These are phyloP conservation scores for Brassica cretica DNA, from an alignment of 345 rosid species.

Conservation along the genomic window DNA sequence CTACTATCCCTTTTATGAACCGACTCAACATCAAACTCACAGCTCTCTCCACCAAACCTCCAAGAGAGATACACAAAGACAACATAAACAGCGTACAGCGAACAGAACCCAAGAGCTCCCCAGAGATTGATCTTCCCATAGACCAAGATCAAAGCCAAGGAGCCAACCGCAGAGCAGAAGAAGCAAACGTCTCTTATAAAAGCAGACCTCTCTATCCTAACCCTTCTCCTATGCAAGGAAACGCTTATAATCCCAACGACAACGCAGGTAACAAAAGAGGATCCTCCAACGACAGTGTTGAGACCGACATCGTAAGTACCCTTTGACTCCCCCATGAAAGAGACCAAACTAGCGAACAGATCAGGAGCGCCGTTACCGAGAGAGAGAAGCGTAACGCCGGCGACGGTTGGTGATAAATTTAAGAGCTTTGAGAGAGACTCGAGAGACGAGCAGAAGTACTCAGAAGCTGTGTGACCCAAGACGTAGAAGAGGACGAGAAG, in stretches of 20 bases:
- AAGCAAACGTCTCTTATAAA: slow-evolving; percentile 76
- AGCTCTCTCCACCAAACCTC: slow-evolving; percentile 31
- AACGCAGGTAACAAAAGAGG: slow-evolving; percentile 69
- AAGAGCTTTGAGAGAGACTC: slow-evolving; percentile 68
- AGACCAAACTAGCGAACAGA: slow-evolving; percentile 78
- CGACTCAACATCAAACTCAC: slow-evolving; percentile 36
- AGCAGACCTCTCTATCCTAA: slow-evolving; percentile 59
- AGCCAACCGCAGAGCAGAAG: slow-evolving; percentile 60
- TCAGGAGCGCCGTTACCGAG: slow-evolving; percentile 94
- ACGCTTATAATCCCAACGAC: slow-evolving; percentile 78
- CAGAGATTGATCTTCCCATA: slow-evolving; percentile 56
- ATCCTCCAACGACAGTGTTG: slow-evolving; percentile 78
- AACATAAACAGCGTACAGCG: slow-evolving; percentile 62
- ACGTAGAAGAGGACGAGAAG: slow-evolving; percentile 70
- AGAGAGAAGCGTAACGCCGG: slow-evolving; percentile 78
- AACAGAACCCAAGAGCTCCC: slow-evolving; percentile 65
- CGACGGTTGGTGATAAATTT: slow-evolving; percentile 76
- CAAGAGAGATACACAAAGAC: slow-evolving; percentile 54
- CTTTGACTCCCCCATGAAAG: slow-evolving; percentile 62
- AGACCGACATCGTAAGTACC: slow-evolving; percentile 74
- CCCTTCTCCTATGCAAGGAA: slow-evolving; percentile 38
- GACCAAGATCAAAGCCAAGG: slow-evolving; percentile 59
- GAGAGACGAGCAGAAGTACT: slow-evolving; percentile 75
- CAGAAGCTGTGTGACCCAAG: slow-evolving; percentile 76
- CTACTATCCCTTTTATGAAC: slow-evolving; percentile 26